Evolutionary conservation across 371 early-diverging fungal genomes (phyloP).

Genomic region (Saksenaea oblongispora): DNA sequence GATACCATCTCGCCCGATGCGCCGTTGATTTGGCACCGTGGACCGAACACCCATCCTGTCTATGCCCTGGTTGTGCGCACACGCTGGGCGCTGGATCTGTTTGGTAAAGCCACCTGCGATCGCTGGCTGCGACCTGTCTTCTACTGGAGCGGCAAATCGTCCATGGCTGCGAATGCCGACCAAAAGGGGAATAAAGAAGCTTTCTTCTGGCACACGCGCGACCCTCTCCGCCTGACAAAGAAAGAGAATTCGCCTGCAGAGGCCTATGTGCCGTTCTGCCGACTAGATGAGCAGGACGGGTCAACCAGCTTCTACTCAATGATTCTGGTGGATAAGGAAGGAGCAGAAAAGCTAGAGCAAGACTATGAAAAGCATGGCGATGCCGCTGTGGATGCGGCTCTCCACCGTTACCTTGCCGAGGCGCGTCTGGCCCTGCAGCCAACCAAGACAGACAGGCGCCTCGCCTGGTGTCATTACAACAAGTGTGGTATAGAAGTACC

Average conservation of each 20-base stretch:
- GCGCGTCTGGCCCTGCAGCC: conserved; percentile 47
- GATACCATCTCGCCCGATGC: conserved; percentile 19
- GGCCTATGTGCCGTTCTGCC: conserved; percentile 50
- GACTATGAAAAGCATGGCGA: conserved; percentile 30
- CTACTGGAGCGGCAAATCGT: conserved; percentile 70
- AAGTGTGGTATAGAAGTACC: conserved; percentile 57
- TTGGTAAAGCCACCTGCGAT: conserved; percentile 43
- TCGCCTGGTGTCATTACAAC: conserved; percentile 58
- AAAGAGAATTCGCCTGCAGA: conserved; percentile 68
- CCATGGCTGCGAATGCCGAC: conserved; percentile 5
- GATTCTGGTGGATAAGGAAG: conserved; percentile 61
- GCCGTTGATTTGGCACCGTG: conserved; percentile 64
- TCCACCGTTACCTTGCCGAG: conserved; percentile 48
- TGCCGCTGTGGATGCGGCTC: conserved; percentile 11
- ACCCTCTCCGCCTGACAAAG: conserved; percentile 53
- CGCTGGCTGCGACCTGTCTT: conserved; percentile 62
- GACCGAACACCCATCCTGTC: conserved; percentile 69
- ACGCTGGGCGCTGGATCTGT: conserved; percentile 49
- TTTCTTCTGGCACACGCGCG: conserved; percentile 57
- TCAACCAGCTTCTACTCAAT: conserved; percentile 37
- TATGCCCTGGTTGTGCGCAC: conserved; percentile 67
- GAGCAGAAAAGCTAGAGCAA: conserved; percentile 39
- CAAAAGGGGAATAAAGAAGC: conserved; percentile 45
- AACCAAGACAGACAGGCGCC: conserved; percentile 34
- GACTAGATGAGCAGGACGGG: conserved; percentile 8